phyloP scores from a whole-genome alignment of 2,329 filamentous ascomycete genomes.

The Nemania bipapillata region DNA sequence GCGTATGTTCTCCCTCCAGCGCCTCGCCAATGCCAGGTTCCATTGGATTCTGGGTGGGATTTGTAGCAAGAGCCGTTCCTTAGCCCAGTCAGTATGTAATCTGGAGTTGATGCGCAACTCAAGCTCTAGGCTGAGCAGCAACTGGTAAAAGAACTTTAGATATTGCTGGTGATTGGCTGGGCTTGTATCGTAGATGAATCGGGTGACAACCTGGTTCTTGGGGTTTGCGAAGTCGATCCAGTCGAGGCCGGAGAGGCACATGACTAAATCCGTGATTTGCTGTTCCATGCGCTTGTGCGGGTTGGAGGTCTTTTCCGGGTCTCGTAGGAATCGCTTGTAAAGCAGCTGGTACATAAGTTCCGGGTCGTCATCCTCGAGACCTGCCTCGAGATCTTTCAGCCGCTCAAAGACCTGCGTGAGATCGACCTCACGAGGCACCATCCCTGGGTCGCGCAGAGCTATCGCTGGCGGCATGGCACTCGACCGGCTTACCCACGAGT shows the following conservation, averaged over 20 bases:
- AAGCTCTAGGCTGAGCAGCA: slow-evolving; percentile 78
- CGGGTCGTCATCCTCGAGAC: slow-evolving; percentile 60
- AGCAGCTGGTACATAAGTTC: slow-evolving; percentile 68
- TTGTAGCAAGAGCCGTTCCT: slow-evolving; percentile 70
- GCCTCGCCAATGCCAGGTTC: slow-evolving; percentile 76
- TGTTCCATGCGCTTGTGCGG: slow-evolving; percentile 73
- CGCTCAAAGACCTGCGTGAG: slow-evolving; percentile 68
- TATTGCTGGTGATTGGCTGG: slow-evolving; percentile 67
- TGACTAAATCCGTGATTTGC: slow-evolving; percentile 78
- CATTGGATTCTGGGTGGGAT: slow-evolving; percentile 77
- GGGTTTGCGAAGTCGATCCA: slow-evolving; percentile 79
- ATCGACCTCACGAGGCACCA: slow-evolving; percentile 69
- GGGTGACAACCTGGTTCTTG: slow-evolving; percentile 77
- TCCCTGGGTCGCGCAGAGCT: slow-evolving; percentile 67
- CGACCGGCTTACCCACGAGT: slow-evolving; percentile 72
- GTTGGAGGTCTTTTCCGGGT: slow-evolving; percentile 70
- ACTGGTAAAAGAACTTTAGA: slow-evolving; percentile 77
- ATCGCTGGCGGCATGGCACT: slow-evolving; percentile 67
- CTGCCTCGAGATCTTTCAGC: slow-evolving; percentile 67
- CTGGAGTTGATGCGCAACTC: slow-evolving; percentile 74
- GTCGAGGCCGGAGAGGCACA: slow-evolving; percentile 72
- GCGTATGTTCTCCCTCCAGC: slow-evolving; percentile 76
- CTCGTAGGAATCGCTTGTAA: slow-evolving; percentile 74
- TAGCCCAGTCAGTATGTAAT: slow-evolving; percentile 70
- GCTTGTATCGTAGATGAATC: slow-evolving; percentile 73